phyloP scores from a whole-genome alignment of 2,329 filamentous ascomycete species.

The Curvularia lunata region DNA sequence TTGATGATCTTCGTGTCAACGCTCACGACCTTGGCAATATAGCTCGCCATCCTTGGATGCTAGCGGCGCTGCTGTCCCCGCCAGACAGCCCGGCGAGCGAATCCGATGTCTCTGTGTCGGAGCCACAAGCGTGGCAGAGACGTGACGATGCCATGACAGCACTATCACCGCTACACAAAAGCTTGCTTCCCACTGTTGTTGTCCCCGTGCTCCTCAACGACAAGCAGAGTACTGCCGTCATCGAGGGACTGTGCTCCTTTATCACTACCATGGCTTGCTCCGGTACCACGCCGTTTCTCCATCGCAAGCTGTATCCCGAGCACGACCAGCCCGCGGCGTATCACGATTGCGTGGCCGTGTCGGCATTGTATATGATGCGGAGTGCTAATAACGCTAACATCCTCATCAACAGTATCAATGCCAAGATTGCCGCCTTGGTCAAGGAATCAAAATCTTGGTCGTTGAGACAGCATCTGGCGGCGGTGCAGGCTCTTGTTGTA shows the following conservation, averaged over 20 bases:
- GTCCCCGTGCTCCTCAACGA: constrained; percentile 1
- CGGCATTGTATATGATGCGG: constrained; percentile 35
- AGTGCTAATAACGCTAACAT: constrained; percentile 28
- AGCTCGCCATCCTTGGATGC: background rate
- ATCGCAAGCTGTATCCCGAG: constrained; percentile 29
- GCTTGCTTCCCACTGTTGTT: constrained; percentile 14
- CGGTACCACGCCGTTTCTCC: constrained; percentile 34
- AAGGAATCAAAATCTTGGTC: constrained; percentile 25
- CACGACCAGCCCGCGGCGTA: constrained; percentile 32
- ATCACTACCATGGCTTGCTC: constrained; percentile 31
- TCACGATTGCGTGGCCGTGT: constrained; percentile 33
- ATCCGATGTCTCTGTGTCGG: no score
- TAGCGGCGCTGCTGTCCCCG: background rate
- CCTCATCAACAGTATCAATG: constrained; percentile 26
- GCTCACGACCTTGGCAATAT: background rate
- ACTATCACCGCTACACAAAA: background rate
- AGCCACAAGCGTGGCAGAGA: no score
- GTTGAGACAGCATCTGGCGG: constrained; percentile 38
- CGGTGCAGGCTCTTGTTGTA: constrained; percentile 41
- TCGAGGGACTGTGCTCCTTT: constrained; percentile 22
- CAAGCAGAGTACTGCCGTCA: background rate
- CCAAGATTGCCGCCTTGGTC: constrained; percentile 28
- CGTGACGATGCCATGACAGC: background rate
- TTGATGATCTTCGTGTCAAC: background rate
- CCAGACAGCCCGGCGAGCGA: no score